Percentiles rank a stretch among this genome's conserved stretches.
These are phyloP conservation scores for Barbarea vulgaris DNA, from an alignment of 345 rosid species.

Conservation along the genomic window DNA sequence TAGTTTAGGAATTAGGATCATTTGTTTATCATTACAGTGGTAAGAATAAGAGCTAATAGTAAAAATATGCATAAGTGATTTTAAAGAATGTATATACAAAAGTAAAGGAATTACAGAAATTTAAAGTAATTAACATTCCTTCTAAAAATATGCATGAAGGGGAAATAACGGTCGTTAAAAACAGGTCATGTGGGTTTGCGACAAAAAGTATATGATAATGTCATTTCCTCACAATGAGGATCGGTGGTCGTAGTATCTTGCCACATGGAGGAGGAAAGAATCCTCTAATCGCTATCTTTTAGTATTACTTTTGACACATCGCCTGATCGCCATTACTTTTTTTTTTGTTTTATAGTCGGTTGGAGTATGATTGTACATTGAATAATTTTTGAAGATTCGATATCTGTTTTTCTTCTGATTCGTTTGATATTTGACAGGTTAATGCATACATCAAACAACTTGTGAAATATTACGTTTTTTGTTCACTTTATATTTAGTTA, in stretches of 20 bases:
- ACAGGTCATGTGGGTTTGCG: conserved; percentile 32
- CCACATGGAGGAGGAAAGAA: conserved; percentile 36
- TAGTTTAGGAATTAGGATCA: not conserved
- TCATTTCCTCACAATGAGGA: conserved; percentile 37
- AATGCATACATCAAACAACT: not conserved
- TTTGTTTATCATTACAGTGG: not conserved
- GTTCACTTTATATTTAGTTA: not conserved
- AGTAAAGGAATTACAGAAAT: not conserved
- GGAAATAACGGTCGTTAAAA: not conserved
- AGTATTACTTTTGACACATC: not conserved
- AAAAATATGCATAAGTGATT: not conserved
- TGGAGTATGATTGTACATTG: not conserved
- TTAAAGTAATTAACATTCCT: not conserved
- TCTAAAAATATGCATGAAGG: not conserved
- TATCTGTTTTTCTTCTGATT: not conserved
- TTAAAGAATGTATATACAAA: not conserved
- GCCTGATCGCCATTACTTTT: not conserved
- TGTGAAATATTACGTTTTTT: not conserved
- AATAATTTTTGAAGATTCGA: not conserved
- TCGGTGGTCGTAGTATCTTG: conserved; percentile 23
- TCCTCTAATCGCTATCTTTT: not conserved
- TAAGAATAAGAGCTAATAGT: not conserved
- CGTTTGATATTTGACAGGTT: not conserved
- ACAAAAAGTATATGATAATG: not conserved
- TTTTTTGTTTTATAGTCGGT: not conserved